A percentile compares a stretch with the other conserved stretches of the same genome.
Evolutionary conservation across 805 yeast genomes (phyloP).

Genomic region (Yarrowia deformans): DNA sequence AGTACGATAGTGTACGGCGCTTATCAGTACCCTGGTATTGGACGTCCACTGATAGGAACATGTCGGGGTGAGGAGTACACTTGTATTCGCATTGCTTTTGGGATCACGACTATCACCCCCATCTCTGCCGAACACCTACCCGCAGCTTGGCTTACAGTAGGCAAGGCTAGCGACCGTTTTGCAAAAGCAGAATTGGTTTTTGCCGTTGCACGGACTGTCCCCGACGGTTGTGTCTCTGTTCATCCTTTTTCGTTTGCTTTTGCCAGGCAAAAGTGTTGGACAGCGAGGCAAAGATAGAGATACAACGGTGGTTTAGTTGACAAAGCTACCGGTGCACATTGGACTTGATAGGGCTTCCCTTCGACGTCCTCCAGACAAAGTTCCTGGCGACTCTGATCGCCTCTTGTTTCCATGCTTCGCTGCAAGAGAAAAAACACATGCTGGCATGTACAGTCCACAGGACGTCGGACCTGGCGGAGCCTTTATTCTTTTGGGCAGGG

Average conservation of each 20-base stretch:
- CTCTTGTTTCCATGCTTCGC: neutral
- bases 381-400: neutral
- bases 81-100: neutral
- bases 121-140: too few relatives aligned
- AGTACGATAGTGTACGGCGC: too few relatives aligned
- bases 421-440: constrained; percentile 1
- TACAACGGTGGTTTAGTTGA: too few relatives aligned
- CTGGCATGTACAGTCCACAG: neutral
- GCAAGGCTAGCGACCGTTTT: constrained; percentile 7
- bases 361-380: too few relatives aligned
- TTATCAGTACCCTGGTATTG: too few relatives aligned
- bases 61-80: too few relatives aligned
- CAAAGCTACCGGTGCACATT: too few relatives aligned
- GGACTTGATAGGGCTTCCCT: too few relatives aligned
- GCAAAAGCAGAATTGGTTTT: constrained; percentile 7
- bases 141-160: too few relatives aligned
- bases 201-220: neutral
- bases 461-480: constrained; percentile 13
- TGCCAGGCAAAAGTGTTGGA: neutral
- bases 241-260: neutral
- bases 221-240: neutral
- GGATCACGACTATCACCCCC: too few relatives aligned
- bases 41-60: too few relatives aligned
- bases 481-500: neutral
- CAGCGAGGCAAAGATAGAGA: too few relatives aligned